These are phyloP conservation scores for Claviceps arundinis DNA, from an alignment of 2,329 filamentous ascomycete genomes.

Conservation along the genomic window DNA sequence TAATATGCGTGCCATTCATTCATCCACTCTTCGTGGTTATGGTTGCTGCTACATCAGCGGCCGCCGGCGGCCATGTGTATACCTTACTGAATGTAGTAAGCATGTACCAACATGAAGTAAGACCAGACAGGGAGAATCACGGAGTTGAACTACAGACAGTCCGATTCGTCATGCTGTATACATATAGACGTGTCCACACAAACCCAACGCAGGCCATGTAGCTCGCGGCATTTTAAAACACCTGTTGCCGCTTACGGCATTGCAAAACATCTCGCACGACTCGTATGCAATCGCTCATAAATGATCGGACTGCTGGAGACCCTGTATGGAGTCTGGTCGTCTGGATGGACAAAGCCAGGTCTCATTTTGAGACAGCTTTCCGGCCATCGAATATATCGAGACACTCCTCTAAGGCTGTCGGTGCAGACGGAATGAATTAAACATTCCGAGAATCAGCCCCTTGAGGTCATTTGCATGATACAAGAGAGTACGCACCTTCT, in stretches of 20 bases:
- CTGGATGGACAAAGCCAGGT: neutral
- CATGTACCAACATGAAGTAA: neutral
- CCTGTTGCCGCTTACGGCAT: no score
- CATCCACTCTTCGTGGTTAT: neutral
- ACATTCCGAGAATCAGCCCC: neutral
- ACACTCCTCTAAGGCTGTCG: constrained; percentile 3
- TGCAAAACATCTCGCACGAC: neutral
- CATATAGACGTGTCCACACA: neutral
- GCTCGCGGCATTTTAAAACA: no score
- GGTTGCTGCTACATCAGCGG: neutral
- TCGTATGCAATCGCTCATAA: no score
- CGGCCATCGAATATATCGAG: constrained; percentile 3
- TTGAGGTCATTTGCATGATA: neutral
- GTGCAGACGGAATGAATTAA: neutral
- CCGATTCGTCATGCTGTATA: neutral
- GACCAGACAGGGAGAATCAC: neutral
- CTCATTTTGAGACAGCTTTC: neutral
- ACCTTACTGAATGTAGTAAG: neutral
- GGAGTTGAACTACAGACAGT: neutral
- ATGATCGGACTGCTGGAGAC: no score
- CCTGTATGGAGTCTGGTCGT: no score
- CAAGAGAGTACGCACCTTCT: constrained; percentile 43
- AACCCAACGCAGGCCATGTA: neutral
- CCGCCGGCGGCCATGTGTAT: neutral
- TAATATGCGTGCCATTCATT: neutral